Base-by-base conservation (phyloP, 2,329 filamentous ascomycete genomes). In the Gliomastix tumulicola region DNA sequence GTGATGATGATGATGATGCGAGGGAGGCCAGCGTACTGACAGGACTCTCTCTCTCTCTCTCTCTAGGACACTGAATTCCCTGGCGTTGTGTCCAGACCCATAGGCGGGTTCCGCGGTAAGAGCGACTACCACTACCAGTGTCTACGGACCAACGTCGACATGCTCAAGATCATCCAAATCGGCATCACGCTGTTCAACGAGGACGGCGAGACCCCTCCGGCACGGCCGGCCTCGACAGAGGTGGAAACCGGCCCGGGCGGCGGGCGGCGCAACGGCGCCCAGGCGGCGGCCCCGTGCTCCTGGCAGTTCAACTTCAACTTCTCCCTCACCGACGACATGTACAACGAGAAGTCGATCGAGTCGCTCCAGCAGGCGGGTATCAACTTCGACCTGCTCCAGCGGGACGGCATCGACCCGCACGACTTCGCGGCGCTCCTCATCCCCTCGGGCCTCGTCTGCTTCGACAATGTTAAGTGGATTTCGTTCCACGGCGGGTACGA, bases 241-340 rank as follows among this genome's bases (percentile, higher is more conserved):
- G 34, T 35, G 20, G 57, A 62, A 16, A 66, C 74, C 35, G 42
- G 59, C 16, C 54, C 51, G 5, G 50, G 55, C 21, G 60, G 53
- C 15, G 57, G 52, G 22, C 58, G 65, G 43, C 60, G 65, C 43
- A 58, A 60, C 18, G 61, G 57, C 16, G 57, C 46, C 34, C 68
- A 60, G 41, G 60, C 56, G 15, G 71, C 76, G 34, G 80, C 88
- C 41, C 90, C 87, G 13, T 94, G 85, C 55, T 94, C 90, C 15
- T 98, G 92, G 92, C 90, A 96, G 49, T 98, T 98, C 73, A 97
- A 98, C 69, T 98, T 98, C 65, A 84, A 89, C 50, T 98, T 97
- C 61, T 92, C 88, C 2, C 72, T 96, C 9, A 85, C 92, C 47
- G 80, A 90, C 27, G 92, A 98, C 63, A 98, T 98, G 92, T 97